Evolutionary conservation across 305 asterid genomes (phyloP).

Genomic region (Fraxinus xanthoxyloides): DNA sequence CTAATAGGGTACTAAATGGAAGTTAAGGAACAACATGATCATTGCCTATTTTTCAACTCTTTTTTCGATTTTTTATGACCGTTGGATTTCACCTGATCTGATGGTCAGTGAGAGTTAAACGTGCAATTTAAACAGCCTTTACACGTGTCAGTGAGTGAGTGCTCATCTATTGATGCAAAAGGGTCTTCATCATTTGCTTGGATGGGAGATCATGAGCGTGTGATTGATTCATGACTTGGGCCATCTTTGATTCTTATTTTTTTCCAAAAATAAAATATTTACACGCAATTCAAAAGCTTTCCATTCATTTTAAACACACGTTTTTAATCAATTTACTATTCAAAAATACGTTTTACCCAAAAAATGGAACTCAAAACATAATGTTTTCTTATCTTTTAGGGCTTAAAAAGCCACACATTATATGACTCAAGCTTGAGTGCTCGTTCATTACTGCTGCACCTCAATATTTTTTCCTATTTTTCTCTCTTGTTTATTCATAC

Average conservation of each 20-base stretch:
- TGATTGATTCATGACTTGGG: neutral
- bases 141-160: conserved; percentile 34
- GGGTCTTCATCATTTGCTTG: conserved; percentile 13
- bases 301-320: too few relatives aligned
- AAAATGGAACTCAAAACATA: too few relatives aligned
- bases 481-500: neutral
- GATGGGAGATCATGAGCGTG: conserved; percentile 19
- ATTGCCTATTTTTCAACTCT: conserved; percentile 29
- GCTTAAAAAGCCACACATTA: neutral
- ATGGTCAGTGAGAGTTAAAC: conserved; percentile 20
- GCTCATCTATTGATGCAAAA: neutral
- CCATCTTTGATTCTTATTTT: too few relatives aligned
- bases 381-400: neutral
- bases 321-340: too few relatives aligned
- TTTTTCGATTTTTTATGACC: conserved; percentile 15
- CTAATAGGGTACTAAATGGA: conserved; percentile 13
- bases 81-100: conserved; percentile 25
- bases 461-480: neutral
- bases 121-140: conserved; percentile 26
- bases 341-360: too few relatives aligned
- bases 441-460: neutral
- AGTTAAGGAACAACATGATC: conserved; percentile 24
- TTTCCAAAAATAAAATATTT: too few relatives aligned
- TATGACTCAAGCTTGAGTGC: neutral
- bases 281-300: too few relatives aligned